A percentile compares a stretch with the other conserved stretches of the same genome.
These are phyloP conservation scores for Lepidium sativum DNA, from an alignment of 345 rosid species.

Conservation along the genomic window DNA sequence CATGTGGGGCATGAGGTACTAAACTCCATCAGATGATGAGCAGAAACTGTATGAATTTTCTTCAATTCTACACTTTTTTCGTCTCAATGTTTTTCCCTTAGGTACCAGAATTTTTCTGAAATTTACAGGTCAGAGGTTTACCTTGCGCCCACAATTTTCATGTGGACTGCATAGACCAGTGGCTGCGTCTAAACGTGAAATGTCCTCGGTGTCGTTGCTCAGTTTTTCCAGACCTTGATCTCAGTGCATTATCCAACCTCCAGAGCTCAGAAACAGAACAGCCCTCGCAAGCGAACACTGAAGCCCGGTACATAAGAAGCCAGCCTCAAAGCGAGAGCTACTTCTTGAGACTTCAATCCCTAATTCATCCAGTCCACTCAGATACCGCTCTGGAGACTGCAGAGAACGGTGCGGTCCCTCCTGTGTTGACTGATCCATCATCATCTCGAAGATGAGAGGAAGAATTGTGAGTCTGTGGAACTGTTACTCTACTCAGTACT, in stretches of 20 bases:
- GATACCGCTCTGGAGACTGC: constrained; percentile 27
- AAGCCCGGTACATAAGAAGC: constrained; percentile 47
- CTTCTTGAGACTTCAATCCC: constrained; percentile 57
- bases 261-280: constrained; percentile 28
- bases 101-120: background rate
- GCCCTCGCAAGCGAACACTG: constrained; percentile 18
- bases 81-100: constrained; percentile 18
- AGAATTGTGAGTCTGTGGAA: background rate
- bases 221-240: constrained; percentile 94
- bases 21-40: background rate
- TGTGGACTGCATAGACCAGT: constrained; percentile 90
- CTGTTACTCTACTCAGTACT: constrained; percentile 36
- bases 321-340: constrained; percentile 76
- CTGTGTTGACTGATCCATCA: background rate
- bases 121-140: constrained; percentile 84
- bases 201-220: constrained; percentile 96
- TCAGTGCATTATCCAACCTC: constrained; percentile 80
- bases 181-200: constrained; percentile 92
- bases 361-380: constrained; percentile 52
- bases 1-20: constrained; percentile 82
- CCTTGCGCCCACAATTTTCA: constrained; percentile 99
- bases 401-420: constrained; percentile 22
- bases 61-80: background rate
- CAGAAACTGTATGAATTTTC: background rate
- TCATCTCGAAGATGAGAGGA: constrained; percentile 14